Evolutionary conservation across 352 stramenopile species (phyloP), one percentile per base, ranked within the genome.

Genomic region (Globisporangium ultimum): DNA sequence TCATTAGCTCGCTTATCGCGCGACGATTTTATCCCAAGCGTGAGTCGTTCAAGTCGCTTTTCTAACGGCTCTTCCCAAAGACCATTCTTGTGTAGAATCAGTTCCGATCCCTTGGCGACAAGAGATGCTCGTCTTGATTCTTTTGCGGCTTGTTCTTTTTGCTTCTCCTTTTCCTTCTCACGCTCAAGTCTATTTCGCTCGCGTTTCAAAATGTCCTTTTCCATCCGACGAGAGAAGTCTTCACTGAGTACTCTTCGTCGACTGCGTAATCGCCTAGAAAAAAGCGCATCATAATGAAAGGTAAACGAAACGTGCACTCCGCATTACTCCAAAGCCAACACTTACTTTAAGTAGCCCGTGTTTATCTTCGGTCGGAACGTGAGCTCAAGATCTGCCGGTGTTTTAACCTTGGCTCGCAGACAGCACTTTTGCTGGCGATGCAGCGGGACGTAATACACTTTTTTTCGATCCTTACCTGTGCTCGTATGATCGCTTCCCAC

Each of bases 311-410:
- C n/a, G n/a, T n/a, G n/a, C n/a, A n/a, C n/a, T n/a, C n/a, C n/a
- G n/a, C 14, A 43, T 12, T 3, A 17, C 2, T 43, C 11, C 14
- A 17, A 43, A 17, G 38, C 38, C 5, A 9, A 7, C 15, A 43
- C 55, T 36, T 40, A 55, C 55, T 46, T 42, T 34, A 55, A 28
- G 36, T 68, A 79, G 8, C 54, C 17, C 2, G 20, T 64, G 68
- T 88, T 88, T 60, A 88, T 85, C 55, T 69, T 84, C 12, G 78
- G 75, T 9, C 67, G 68, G 42, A 85, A 88, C 4, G 75, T 80
- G 12, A 80, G 63, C 22, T 85, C 72, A 3, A 43, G 61, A 4
- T 75, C 64, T 8, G 66, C 64, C 13, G 67, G 56, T 13, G 70
- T 63, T 59, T 72, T 55, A 28, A 53, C 24, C 21, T 55, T 53